A percentile compares a stretch with the other conserved stretches of the same genome.
These are phyloP conservation scores for Fusarium hostae DNA, from an alignment of 2,329 filamentous ascomycete genomes.

Conservation along the genomic window DNA sequence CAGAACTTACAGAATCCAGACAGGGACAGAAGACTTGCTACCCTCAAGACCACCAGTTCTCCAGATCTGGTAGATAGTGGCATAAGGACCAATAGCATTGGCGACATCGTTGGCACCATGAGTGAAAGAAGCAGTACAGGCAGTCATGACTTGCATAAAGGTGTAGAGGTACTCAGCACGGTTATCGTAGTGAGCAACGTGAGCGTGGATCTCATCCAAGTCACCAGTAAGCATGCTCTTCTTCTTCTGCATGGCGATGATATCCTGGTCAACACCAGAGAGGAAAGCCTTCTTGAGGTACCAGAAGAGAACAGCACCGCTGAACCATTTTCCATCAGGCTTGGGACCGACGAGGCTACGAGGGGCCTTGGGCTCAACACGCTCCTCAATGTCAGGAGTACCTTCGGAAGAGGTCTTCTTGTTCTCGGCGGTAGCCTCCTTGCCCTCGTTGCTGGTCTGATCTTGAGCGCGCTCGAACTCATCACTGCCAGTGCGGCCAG, in stretches of 20 bases:
- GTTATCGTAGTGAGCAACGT: constrained; percentile 70
- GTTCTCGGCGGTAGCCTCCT: constrained; percentile 38
- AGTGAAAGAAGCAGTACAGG: constrained; percentile 71
- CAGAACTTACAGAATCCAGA: constrained; percentile 64
- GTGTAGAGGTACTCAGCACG: constrained; percentile 66
- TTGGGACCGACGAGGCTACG: constrained; percentile 37
- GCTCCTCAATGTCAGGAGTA: constrained; percentile 1
- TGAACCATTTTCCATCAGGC: constrained; percentile 29
- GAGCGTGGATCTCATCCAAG: constrained; percentile 65
- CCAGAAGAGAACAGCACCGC: constrained; percentile 38
- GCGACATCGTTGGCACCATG: constrained; percentile 76
- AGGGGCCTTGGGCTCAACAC: constrained; percentile 15
- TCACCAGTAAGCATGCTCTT: constrained; percentile 65
- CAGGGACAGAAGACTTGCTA: constrained; percentile 61
- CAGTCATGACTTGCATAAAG: constrained; percentile 70
- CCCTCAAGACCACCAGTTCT: constrained; percentile 55
- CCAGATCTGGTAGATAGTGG: constrained; percentile 72
- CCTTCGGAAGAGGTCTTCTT: constrained; percentile 38
- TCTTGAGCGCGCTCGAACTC: constrained; percentile 42
- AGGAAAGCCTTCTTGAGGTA: constrained; percentile 41
- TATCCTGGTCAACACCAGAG: constrained; percentile 44
- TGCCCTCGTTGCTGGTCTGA: constrained; percentile 15
- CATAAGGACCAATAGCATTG: constrained; percentile 71
- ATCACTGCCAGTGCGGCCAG: constrained; percentile 35
- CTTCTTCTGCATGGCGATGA: constrained; percentile 43